Evolutionary conservation across 768 basidiomycete species (phyloP), one percentile per base, ranked within the genome.

Genomic region (Leccinellum albellum): DNA sequence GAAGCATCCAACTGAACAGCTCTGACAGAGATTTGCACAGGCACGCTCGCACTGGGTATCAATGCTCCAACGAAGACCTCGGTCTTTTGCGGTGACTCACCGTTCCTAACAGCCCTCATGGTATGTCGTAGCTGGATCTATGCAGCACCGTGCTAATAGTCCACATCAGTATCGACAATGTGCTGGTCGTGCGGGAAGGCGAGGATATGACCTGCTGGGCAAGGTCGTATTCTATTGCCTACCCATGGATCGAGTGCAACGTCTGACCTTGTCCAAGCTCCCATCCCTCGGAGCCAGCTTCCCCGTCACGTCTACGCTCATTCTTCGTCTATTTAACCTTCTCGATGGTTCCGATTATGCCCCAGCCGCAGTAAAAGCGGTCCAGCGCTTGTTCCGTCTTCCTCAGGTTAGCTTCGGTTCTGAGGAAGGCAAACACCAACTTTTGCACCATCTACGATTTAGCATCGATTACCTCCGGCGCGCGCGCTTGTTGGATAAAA

Each of bases 201-300:
- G 88, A 64, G 88, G 87, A 2, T 88, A 78, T 57, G 87, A 89
- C 63, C 76, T 85, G 6, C 74, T 85, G 0, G 87, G 88, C 7
- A 86, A 85, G 52, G 87, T 89, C 37, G 75, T 89, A 2, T 89
- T 90, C 73, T 88, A 86, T 63, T 87, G 86, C 23, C 66, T 89
- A 7, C 70, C 85, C 4, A 76, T 85, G 65, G 81, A 85, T 56
- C 78, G 85, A 40, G 81, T 87, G 4, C 82, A 86, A 59, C 80
- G 86, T 26, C 72, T 90, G 24, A 74, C 85, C 6, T 69, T 88
- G 1, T 89, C 88, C 15, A 81, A 76, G 62, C 74, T 86, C 23
- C 88, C 85, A 5, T 77, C 80, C 13, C 76, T 88, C 4, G 77
- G 79, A 32, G 85, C 84, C 17, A 81, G 78, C 55, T 89, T 87